A percentile compares a stretch with the other conserved stretches of the same genome.
These are phyloP conservation scores for Helichrysum umbraculigerum DNA, from an alignment of 129 eudicot genomes.

Conservation along the genomic window DNA sequence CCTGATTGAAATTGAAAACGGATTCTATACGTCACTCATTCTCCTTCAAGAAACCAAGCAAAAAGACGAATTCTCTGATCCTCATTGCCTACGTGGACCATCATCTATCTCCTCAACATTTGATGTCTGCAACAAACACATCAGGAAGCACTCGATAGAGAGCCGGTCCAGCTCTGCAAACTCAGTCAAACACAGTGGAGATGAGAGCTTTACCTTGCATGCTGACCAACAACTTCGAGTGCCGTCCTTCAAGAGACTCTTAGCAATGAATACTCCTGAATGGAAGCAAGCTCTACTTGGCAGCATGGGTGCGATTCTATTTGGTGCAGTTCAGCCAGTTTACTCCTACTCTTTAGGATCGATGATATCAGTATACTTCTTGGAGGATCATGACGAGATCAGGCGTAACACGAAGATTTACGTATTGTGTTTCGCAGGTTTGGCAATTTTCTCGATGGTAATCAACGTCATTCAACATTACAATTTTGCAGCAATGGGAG, in stretches of 20 bases:
- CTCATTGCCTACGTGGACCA: neutral
- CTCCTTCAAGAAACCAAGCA: neutral
- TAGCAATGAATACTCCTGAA: conserved; percentile 1
- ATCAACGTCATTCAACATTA: conserved; percentile 70
- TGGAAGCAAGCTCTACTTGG: conserved; percentile 54
- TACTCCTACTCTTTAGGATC: conserved; percentile 76
- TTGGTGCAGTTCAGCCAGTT: too few species aligned
- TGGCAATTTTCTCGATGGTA: conserved; percentile 48
- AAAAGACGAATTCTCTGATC: neutral
- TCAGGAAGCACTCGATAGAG: neutral
- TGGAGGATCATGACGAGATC: conserved; percentile 51
- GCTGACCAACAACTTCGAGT: neutral
- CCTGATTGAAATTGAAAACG: too few species aligned
- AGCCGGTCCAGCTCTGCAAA: neutral
- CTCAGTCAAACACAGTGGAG: neutral
- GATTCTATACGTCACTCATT: too few species aligned
- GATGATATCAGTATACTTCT: conserved; percentile 71
- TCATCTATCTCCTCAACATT: neutral
- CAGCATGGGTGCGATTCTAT: conserved; percentile 59
- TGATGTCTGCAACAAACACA: neutral
- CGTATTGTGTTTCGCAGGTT: conserved; percentile 52
- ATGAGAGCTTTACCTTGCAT: neutral
- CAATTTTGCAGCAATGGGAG: conserved; percentile 89
- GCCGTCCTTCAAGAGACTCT: neutral
- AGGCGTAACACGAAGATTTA: conserved; percentile 58